Percentiles rank a stretch among this genome's conserved stretches.
phyloP scores from a whole-genome alignment of 768 basidiomycete species.

The Lentinus brumalis region DNA sequence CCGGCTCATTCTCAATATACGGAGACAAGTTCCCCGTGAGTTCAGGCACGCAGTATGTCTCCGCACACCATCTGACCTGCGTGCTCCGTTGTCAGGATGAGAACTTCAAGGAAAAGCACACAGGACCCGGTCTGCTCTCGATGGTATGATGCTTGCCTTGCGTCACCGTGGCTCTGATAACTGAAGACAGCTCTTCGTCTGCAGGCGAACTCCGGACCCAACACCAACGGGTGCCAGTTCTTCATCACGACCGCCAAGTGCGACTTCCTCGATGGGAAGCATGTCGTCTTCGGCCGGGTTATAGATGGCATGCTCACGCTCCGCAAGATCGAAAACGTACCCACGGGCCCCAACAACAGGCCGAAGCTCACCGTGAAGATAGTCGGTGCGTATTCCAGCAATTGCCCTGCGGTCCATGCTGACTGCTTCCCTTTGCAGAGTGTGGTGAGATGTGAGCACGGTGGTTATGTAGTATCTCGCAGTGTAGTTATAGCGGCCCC shows the following conservation, averaged over 20 bases:
- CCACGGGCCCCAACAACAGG: slow-evolving; percentile 87
- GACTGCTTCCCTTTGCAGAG: slow-evolving; percentile 24
- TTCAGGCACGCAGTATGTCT: not conserved
- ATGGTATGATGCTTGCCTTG: slow-evolving; percentile 60
- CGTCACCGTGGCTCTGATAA: not conserved
- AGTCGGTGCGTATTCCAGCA: slow-evolving; percentile 58
- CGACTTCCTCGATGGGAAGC: slow-evolving; percentile 94
- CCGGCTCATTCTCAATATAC: slow-evolving; percentile 96
- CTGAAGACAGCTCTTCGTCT: not conserved
- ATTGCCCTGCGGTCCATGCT: not conserved
- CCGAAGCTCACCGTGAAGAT: slow-evolving; percentile 90
- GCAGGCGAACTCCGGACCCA: slow-evolving; percentile 92
- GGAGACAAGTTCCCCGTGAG: slow-evolving; percentile 89
- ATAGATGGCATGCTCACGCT: slow-evolving; percentile 94
- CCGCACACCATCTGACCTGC: not conserved
- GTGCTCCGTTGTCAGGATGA: slow-evolving; percentile 64
- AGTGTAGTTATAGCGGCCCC: too few species aligned
- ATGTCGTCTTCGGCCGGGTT: slow-evolving; percentile 90
- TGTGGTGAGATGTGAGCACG: slow-evolving; percentile 41
- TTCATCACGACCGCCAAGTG: slow-evolving; percentile 96
- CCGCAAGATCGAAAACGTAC: slow-evolving; percentile 94
- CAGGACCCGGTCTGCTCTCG: slow-evolving; percentile 81
- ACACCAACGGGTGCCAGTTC: slow-evolving; percentile 96
- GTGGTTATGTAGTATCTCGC: not conserved
- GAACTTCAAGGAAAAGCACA: slow-evolving; percentile 91